Conservation (phyloP, 495 filamentous ascomycete species). For the Sphaerosporella brunnea region DNA sequence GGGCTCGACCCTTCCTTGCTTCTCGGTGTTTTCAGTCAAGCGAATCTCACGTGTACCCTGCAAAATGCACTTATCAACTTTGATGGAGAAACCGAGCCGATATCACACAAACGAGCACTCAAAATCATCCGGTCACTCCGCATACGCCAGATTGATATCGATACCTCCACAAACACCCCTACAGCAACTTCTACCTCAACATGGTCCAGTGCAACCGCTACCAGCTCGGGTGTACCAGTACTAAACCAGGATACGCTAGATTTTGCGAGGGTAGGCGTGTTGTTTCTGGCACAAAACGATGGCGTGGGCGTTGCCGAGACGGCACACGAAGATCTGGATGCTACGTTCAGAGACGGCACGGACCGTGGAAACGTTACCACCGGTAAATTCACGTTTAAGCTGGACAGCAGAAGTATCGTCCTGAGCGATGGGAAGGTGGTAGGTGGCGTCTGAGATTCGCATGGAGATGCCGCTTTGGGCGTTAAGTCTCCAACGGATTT, state of each 20-base stretch:
- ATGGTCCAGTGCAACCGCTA: neutral
- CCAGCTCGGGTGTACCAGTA: slow-evolving; percentile 5
- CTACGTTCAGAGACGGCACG: slow-evolving; percentile 31
- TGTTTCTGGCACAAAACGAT: slow-evolving; percentile 44
- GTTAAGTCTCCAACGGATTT: no score
- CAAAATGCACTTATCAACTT: slow-evolving; percentile 82
- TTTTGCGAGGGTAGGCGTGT: slow-evolving; percentile 46
- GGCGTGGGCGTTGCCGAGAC: slow-evolving; percentile 34
- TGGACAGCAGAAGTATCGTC: slow-evolving; percentile 18
- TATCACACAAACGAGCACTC: slow-evolving; percentile 26
- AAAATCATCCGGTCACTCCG: slow-evolving; percentile 16
- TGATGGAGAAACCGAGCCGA: slow-evolving; percentile 34
- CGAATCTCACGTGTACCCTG: slow-evolving; percentile 53
- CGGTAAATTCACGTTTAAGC: slow-evolving; percentile 13
- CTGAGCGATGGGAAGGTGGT: neutral
- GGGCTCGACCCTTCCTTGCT: slow-evolving; percentile 46
- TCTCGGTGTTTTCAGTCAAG: slow-evolving; percentile 56
- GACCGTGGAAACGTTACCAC: slow-evolving; percentile 17
- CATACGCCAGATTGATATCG: neutral
- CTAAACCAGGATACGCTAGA: slow-evolving; percentile 37
- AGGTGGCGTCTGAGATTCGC: slow-evolving; percentile 4
- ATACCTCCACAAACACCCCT: slow-evolving; percentile 16
- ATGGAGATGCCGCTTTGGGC: no score
- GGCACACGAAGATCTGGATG: slow-evolving; percentile 41
- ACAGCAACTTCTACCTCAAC: slow-evolving; percentile 21